phyloP scores from a whole-genome alignment of 2,329 filamentous ascomycete genomes.

The Fusarium camptoceras region DNA sequence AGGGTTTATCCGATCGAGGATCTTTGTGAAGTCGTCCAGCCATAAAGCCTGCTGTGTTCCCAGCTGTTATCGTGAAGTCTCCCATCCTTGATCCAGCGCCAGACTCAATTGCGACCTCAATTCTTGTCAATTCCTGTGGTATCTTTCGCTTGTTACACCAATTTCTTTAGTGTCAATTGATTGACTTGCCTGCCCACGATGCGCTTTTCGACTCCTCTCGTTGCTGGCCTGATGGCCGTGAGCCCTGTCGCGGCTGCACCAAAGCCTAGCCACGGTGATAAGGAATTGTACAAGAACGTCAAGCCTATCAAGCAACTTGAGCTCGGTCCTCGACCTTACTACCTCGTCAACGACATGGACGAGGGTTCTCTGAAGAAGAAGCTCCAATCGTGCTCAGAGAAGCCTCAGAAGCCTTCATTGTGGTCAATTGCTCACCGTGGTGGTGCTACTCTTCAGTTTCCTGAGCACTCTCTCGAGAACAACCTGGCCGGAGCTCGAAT shows the following conservation, averaged over 20 bases:
- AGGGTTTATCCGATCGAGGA: constrained; percentile 31
- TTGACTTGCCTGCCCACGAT: constrained; percentile 42
- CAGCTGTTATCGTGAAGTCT: constrained; percentile 1
- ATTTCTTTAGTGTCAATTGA: constrained; percentile 6
- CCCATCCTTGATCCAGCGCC: constrained; percentile 23
- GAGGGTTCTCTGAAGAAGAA: constrained; percentile 68
- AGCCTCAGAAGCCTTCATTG: constrained; percentile 60
- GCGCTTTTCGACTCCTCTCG: constrained; percentile 48
- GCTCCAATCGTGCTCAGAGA: constrained; percentile 69
- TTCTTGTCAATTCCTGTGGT: constrained; percentile 13
- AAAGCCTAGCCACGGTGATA: constrained; percentile 27
- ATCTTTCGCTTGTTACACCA: neutral
- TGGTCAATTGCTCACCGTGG: constrained; percentile 74
- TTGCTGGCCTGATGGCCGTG: constrained; percentile 49
- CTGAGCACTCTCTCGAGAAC: constrained; percentile 71
- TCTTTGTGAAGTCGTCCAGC: constrained; percentile 6
- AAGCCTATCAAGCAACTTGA: constrained; percentile 63
- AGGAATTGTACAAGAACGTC: constrained; percentile 50
- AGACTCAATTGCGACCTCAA: constrained; percentile 22
- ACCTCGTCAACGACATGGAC: constrained; percentile 72
- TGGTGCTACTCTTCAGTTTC: constrained; percentile 70
- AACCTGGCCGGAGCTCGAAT: constrained; percentile 72
- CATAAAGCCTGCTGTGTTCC: constrained; percentile 38
- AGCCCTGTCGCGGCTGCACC: constrained; percentile 47
- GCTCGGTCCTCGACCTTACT: constrained; percentile 73